Base-by-base conservation (phyloP, 768 basidiomycete species). In the Boletus rubroflammeus region DNA sequence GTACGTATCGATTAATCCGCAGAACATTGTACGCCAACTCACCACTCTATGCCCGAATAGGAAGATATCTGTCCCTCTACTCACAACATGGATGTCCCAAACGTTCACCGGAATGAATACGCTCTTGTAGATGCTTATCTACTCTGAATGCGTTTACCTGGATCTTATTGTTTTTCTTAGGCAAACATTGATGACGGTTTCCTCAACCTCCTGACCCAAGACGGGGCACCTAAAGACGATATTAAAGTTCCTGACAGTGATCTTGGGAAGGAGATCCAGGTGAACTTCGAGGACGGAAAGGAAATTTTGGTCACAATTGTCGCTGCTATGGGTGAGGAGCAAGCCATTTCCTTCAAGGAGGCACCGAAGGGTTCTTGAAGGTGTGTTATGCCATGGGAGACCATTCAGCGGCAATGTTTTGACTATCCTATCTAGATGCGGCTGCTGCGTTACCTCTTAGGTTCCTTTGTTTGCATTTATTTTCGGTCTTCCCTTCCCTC, bases 61-160 rank as follows among this genome's bases (percentile, higher is more conserved):
- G 91, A 93, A 83, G 91, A 92, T 81, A 90, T 93, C 73, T 91
- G 72, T 64, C 93, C 93, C 66, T 96, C 93, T 70, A 99, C 96
- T 72, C 97, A 99, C 84, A 99, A 99, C 81, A 94, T 99, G 92
- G 95, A 98, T 64, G 96, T 97, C 67, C 96, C 96, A 73, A 90
- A 97, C 76, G 93, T 99, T 71, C 57, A 28, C 46, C 90, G 96
- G 72, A 80, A 76, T 56, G 97, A 99, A 84, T 98, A 86, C 81
- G 81, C 87, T 67, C 86, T 99, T 69, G 90, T 93, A 70, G 67
- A 79, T 45, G 15, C 26, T 43, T 44, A 49, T 56, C 48, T 43
- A 23, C 56, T 50, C 41, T 52, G 59, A 9, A 32, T 29, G 23
- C 13, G 1, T 53, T 31, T 25, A 8, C 17, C 31, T 6, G 7